Evolutionary conservation across 768 basidiomycete species (phyloP).

Genomic region (Trametopsis cervina): DNA sequence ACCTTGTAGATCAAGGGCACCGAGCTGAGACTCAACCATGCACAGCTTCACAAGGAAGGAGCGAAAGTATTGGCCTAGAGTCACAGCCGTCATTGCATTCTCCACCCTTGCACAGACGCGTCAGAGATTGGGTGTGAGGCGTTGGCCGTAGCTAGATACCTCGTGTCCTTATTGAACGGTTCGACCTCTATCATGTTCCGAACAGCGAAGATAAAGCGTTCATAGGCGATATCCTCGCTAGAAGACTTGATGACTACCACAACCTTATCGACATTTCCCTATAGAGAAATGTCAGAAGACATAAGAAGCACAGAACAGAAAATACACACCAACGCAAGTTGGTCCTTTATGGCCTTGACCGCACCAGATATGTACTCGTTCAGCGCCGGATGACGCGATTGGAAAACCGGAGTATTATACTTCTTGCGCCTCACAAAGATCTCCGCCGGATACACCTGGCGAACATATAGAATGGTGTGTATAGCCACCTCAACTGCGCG

Average conservation of each 20-base stretch:
- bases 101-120: constrained; percentile 58
- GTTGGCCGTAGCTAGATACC: no score
- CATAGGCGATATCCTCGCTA: constrained; percentile 72
- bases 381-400: constrained; percentile 86
- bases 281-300: not conserved
- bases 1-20: constrained; percentile 52
- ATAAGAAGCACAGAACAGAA: not conserved
- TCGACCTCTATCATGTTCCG: constrained; percentile 74
- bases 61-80: constrained; percentile 71
- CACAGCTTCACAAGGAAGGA: constrained; percentile 77
- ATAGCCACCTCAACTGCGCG: constrained; percentile 84
- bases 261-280: constrained; percentile 79
- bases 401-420: constrained; percentile 86
- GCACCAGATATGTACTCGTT: constrained; percentile 89
- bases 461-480: constrained; percentile 86
- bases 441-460: constrained; percentile 85
- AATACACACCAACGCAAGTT: constrained; percentile 51
- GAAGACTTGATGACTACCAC: constrained; percentile 75
- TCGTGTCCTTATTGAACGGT: constrained; percentile 59
- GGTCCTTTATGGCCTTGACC: constrained; percentile 73
- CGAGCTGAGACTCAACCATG: constrained; percentile 70
- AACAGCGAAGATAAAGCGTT: constrained; percentile 86
- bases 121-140: not conserved
- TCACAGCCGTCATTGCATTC: constrained; percentile 56
- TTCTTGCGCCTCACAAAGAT: constrained; percentile 85